phyloP scores from a whole-genome alignment of 1,284 basidiomycete genomes.

The Clitocybe nebularis region DNA sequence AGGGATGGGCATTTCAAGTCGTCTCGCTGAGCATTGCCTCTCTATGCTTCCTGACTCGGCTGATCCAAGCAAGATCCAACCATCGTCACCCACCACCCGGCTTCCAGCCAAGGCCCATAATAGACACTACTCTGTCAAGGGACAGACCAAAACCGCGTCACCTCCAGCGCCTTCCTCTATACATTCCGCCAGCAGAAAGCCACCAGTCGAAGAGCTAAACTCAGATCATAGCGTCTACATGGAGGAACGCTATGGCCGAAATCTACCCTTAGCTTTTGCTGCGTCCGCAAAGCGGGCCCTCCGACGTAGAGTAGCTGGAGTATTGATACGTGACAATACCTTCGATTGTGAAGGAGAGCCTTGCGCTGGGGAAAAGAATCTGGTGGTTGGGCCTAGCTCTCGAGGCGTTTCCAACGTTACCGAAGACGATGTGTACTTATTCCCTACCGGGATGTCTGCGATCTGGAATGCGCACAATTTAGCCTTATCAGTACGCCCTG shows the following conservation, averaged over 20 bases:
- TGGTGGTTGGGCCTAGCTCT: conserved; percentile 51
- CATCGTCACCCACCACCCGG: conserved; percentile 27
- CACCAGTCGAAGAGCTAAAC: conserved; percentile 31
- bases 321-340: conserved; percentile 60
- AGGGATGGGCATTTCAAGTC: conserved; percentile 86
- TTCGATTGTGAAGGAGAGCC: conserved; percentile 34
- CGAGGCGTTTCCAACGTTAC: conserved; percentile 61
- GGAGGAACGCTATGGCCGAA: conserved; percentile 95
- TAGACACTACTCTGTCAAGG: conserved; percentile 60
- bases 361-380: conserved; percentile 43
- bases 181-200: conserved; percentile 12
- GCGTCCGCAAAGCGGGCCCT: conserved; percentile 83
- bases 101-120: conserved; percentile 45
- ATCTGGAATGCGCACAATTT: conserved; percentile 90
- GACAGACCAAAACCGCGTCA: conserved; percentile 19
- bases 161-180: conserved; percentile 11
- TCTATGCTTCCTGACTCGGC: conserved; percentile 58
- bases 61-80: conserved; percentile 22
- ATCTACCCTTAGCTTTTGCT: conserved; percentile 75
- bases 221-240: conserved; percentile 61
- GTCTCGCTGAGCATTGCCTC: conserved; percentile 83
- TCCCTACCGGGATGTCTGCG: conserved; percentile 87
- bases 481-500: conserved; percentile 45
- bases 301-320: conserved; percentile 86
- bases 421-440: conserved; percentile 88